Conservation (phyloP, 306 rosid genomes). For the Fragaria ananassa region DNA sequence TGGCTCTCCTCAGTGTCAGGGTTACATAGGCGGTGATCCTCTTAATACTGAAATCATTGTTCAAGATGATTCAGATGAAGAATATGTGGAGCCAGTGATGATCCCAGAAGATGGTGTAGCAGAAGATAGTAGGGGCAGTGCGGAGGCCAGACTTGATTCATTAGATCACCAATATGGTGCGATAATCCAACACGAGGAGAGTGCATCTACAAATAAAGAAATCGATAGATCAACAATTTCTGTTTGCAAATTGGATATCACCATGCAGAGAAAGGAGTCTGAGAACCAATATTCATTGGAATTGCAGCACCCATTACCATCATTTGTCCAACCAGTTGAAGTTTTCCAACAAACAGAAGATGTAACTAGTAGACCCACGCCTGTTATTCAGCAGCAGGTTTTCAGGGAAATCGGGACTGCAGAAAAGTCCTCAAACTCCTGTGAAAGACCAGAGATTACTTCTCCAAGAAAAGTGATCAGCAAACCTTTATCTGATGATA, state of each 20-base stretch:
- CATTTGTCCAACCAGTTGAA: constrained; percentile 44
- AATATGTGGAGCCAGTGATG: constrained; percentile 79
- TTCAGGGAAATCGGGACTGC: constrained; percentile 31
- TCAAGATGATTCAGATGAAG: constrained; percentile 97
- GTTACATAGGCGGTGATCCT: constrained; percentile 92
- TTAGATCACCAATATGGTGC: constrained; percentile 17
- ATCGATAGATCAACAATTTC: constrained; percentile 30
- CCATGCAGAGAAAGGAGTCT: constrained; percentile 42
- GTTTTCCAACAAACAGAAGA: constrained; percentile 50
- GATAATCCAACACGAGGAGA: constrained; percentile 29
- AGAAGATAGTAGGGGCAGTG: constrained; percentile 22
- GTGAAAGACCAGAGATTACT: constrained; percentile 29
- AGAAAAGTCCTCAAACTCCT: constrained; percentile 42
- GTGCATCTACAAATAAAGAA: constrained; percentile 33
- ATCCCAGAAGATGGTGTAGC: constrained; percentile 46
- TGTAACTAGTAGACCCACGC: constrained; percentile 36
- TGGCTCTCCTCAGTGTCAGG: constrained; percentile 75
- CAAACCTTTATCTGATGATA: constrained; percentile 34
- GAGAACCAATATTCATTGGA: constrained; percentile 40
- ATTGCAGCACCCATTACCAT: constrained; percentile 37
- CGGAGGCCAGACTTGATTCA: constrained; percentile 23
- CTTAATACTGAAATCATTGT: constrained; percentile 59
- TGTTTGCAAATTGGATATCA: constrained; percentile 28
- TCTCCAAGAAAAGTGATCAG: constrained; percentile 29
- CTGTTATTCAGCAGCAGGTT: constrained; percentile 38